Evolutionary conservation across 495 filamentous ascomycete genomes (phyloP), one percentile per base, ranked within the genome.

Genomic region (Penicillium parvum): DNA sequence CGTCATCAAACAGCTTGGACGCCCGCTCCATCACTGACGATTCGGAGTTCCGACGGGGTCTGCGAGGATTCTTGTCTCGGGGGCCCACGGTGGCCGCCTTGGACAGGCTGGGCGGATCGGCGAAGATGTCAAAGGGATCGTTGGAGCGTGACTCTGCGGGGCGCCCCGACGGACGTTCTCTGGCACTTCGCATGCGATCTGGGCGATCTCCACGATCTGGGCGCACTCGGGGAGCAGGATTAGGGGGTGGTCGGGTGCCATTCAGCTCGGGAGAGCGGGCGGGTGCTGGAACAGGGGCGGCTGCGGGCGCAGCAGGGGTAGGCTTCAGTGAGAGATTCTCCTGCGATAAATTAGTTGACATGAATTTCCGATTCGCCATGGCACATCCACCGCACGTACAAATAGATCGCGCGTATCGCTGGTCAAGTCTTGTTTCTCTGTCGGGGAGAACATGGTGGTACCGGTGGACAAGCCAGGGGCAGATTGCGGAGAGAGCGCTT

Each of bases 31-130:
- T 78, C 36, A 92, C 74, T 0, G 94, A 99, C 0, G 92, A 94
- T 42, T 97, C 94, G 3, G 92, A 97, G 64, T 96, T 97, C 35
- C 90, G 84, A 51, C 94, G 79, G 7, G 78, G 79, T 32, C 85
- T 79, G 41, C 76, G 70, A 3, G 75, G 69, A 9, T 28, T 32
- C 43, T 43, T 28, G 43, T 58, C 22, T 42, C 43, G 32, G 48
- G 45, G 21, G 29, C 50, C 37, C 14, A 58, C 53, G 32, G 62
- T 61, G 46, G 64, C 49, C 5, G 53, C 32, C 21, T 68, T 61
- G 18, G 69, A 52, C 26, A 60, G 57, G 32, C 52, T 61, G 7
- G 64, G 52, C 12, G 78, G 78, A 47, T 83, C 79, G 14, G 76
- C 79, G 52, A 83, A 83, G 10, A 84, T 77, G 35, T 82, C 71